Evolutionary conservation across 1,284 basidiomycete genomes (phyloP).

Genomic region (Ceratobasidium sp.): DNA sequence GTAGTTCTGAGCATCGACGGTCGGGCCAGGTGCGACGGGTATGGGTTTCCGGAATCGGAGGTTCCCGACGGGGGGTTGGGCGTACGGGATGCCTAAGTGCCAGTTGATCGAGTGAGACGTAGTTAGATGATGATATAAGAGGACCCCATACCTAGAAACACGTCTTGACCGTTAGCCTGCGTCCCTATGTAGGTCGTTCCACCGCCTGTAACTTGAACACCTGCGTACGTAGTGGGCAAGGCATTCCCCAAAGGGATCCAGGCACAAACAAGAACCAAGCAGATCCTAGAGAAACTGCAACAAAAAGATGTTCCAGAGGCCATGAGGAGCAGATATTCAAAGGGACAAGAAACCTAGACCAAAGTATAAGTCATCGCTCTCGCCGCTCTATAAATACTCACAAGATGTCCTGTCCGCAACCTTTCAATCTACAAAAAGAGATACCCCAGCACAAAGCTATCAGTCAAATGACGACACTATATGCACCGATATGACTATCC

Average conservation of each 20-base stretch:
- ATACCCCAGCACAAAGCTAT: too few species aligned
- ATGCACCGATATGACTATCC: too few species aligned
- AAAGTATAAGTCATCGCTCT: too few species aligned
- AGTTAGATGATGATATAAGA: background rate
- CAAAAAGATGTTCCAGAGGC: too few species aligned
- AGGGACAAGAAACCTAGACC: too few species aligned
- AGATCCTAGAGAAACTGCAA: too few species aligned
- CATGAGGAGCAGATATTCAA: too few species aligned
- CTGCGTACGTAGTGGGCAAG: background rate
- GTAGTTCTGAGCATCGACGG: constrained; percentile 4
- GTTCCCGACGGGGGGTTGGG: constrained; percentile 55
- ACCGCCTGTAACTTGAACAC: background rate
- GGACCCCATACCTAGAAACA: constrained; percentile 6
- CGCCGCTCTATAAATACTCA: too few species aligned
- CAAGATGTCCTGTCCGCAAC: too few species aligned
- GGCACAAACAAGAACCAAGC: too few species aligned
- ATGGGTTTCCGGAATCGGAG: constrained; percentile 58
- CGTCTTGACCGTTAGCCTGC: constrained; percentile 4
- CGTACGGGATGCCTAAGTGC: constrained; percentile 63
- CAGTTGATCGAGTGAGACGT: constrained; percentile 54
- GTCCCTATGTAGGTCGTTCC: background rate
- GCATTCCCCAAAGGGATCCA: background rate
- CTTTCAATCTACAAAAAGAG: too few species aligned
- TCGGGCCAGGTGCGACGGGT: constrained; percentile 46
- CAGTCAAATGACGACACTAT: too few species aligned